Evolutionary conservation across 768 basidiomycete genomes (phyloP), one percentile per base, ranked within the genome.

Genomic region (Lactifluus rugatus): DNA sequence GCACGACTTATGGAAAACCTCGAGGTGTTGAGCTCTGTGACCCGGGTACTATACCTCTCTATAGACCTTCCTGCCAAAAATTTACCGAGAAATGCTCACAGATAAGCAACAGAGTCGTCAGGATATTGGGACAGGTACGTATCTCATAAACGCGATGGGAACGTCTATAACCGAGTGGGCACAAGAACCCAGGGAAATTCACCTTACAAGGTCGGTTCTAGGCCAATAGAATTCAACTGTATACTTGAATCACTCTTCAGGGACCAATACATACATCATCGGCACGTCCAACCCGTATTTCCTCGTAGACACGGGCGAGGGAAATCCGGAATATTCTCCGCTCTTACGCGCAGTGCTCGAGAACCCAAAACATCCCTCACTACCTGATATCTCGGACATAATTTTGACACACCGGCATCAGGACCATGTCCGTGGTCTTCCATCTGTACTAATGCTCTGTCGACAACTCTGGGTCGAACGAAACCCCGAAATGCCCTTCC

Each of bases 181-280:
- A 9, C 47, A 23, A 93, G 87, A 94, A 95, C 66, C 90, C 92
- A 8, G 87, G 91, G 3, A 84, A 87, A 65, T 93, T 89, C 68
- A 93, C 91, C 0, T 75, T 95, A 0, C 90, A 93, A 75, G 92
- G 89, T 85, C 16, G 14, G 37, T 44, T n/a, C 26, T 28, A 11
- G 3, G 7, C 19, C 19, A 5, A 46, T 47, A 25, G 5, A 25
- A 11, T 13, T 17, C 8, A 39, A 14, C 21, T 2, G 36, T 19
- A 2, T 47, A 42, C 32, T 48, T 17, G n/a, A 41, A 28, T 21
- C 9, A 54, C 19, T 6, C 16, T 7, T 23, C 54, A 89, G 89
- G 92, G 19, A 95, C 93, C 2, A 93, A 95, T 67, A 93, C 92
- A 2, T 96, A 95, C 67, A 75, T 96, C 61, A 65, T 94, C 46